A percentile compares a stretch with the other conserved stretches of the same genome.
Conservation (phyloP, 805 yeast species). For the Zygosaccharomyces lentus region DNA sequence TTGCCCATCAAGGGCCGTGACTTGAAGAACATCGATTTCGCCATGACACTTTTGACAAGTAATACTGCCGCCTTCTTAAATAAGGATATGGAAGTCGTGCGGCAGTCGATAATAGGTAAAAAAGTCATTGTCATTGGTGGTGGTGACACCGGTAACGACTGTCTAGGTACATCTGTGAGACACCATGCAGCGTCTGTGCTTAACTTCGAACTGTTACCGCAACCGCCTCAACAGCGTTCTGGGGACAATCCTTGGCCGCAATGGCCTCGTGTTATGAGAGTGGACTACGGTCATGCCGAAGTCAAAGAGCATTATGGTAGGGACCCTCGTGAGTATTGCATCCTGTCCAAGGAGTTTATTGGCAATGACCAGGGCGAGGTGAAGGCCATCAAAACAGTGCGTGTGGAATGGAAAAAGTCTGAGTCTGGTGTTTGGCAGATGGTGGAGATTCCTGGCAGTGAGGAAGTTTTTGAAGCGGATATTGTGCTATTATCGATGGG, state of each 20-base stretch:
- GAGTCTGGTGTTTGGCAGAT: slow-evolving; percentile 98
- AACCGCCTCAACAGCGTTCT: slow-evolving; percentile 80
- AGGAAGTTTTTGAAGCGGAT: slow-evolving; percentile 92
- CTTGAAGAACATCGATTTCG: slow-evolving; percentile 82
- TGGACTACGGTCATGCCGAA: slow-evolving; percentile 96
- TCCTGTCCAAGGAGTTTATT: slow-evolving; percentile 90
- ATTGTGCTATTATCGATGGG: slow-evolving; percentile 95
- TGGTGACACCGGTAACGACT: slow-evolving; percentile 99
- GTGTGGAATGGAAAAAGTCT: slow-evolving; percentile 97
- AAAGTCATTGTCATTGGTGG: slow-evolving; percentile 96
- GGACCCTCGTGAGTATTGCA: slow-evolving; percentile 96
- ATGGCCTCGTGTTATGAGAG: slow-evolving; percentile 97
- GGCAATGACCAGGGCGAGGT: slow-evolving; percentile 95
- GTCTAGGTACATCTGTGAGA: slow-evolving; percentile 94
- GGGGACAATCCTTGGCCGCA: slow-evolving; percentile 99
- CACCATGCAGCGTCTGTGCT: slow-evolving; percentile 94
- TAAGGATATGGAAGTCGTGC: slow-evolving; percentile 71
- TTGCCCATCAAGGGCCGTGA: slow-evolving; percentile 92
- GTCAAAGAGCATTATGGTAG: slow-evolving; percentile 92
- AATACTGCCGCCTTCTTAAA: slow-evolving; percentile 89
- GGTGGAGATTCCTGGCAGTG: slow-evolving; percentile 95
- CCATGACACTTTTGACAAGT: slow-evolving; percentile 84
- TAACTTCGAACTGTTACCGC: slow-evolving; percentile 91
- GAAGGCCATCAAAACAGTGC: slow-evolving; percentile 89
- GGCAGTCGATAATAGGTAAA: slow-evolving; percentile 71